Conservation (phyloP, 2,329 filamentous ascomycete species). For the Talaromyces sp. region DNA sequence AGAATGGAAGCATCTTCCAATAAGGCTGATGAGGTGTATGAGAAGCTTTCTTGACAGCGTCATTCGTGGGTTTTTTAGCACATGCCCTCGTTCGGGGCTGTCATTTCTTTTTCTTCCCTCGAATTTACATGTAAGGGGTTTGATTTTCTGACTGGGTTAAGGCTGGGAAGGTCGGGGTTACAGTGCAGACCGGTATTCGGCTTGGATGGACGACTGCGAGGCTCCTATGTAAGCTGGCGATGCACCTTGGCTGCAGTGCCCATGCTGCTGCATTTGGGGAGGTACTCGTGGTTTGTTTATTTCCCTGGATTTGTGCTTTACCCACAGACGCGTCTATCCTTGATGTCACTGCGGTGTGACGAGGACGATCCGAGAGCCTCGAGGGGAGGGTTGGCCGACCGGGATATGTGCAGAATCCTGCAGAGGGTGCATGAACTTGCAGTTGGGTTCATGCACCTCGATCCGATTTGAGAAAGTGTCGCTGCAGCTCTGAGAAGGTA, state of each 20-base stretch:
- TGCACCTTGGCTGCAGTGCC: not conserved
- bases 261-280: not conserved
- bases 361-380: not conserved
- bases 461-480: not conserved
- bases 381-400: not conserved
- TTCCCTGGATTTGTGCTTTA: not conserved
- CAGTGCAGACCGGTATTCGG: conserved; percentile 7
- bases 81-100: not conserved
- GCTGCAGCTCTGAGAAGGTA: not conserved
- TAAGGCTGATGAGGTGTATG: conserved; percentile 8
- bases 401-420: not conserved
- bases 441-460: not conserved
- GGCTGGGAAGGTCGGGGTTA: conserved; percentile 2
- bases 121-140: conserved; percentile 13
- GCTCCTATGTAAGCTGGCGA: not conserved
- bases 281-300: no score
- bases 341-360: conserved; percentile 1
- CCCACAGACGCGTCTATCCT: not conserved
- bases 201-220: not conserved
- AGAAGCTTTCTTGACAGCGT: conserved; percentile 11
- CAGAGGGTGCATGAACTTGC: not conserved
- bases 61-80: not conserved
- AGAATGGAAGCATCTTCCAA: not conserved
- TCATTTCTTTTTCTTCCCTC: not conserved
- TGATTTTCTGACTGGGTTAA: not conserved